These are phyloP conservation scores for Russula vinacea DNA, from an alignment of 768 basidiomycete species.

Conservation along the genomic window DNA sequence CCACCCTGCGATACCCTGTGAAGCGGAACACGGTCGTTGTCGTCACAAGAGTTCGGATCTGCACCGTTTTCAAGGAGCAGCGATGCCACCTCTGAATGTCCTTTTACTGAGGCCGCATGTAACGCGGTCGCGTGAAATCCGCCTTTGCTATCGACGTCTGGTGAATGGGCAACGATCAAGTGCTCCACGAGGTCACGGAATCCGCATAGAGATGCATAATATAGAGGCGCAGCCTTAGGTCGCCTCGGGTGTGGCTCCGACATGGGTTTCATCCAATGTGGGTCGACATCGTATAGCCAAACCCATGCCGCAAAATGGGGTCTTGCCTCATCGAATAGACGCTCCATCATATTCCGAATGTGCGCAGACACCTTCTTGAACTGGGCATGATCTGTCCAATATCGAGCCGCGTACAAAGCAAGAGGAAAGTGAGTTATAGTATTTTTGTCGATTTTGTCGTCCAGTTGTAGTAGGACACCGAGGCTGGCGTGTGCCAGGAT, in stretches of 20 bases:
- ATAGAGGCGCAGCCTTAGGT: background rate
- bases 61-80: background rate
- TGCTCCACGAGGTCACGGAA: background rate
- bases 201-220: slow-evolving; percentile 16
- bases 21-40: background rate
- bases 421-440: background rate
- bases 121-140: slow-evolving; percentile 1
- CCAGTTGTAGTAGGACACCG: slow-evolving; percentile 9
- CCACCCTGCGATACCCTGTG: background rate
- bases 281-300: slow-evolving; percentile 15
- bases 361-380: background rate
- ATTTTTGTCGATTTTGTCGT: background rate
- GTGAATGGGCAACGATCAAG: background rate
- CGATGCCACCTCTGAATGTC: background rate
- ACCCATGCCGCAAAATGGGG: slow-evolving; percentile 14
- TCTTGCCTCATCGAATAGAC: background rate
- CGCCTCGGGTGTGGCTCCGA: background rate
- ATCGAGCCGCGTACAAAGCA: background rate
- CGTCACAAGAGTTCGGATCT: background rate
- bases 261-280: background rate
- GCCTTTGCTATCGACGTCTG: background rate
- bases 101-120: background rate
- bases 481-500: slow-evolving; percentile 7
- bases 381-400: slow-evolving; percentile 17
- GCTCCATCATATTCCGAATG: background rate